A percentile compares a stretch with the other conserved stretches of the same genome.
These are phyloP conservation scores for Triadica sebifera DNA, from an alignment of 345 rosid genomes.

Conservation along the genomic window DNA sequence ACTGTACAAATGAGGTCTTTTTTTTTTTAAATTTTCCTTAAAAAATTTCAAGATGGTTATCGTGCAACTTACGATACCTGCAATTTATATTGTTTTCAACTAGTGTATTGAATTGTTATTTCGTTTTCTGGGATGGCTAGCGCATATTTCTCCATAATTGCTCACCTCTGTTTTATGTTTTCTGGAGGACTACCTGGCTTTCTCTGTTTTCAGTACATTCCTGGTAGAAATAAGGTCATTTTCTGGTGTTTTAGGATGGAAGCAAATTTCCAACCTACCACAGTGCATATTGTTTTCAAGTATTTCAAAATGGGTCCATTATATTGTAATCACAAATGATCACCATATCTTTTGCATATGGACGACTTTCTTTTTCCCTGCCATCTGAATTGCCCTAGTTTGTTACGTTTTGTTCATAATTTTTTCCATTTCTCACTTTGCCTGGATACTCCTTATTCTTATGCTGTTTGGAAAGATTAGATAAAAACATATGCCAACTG, in stretches of 20 bases:
- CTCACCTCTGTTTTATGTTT: too few species aligned
- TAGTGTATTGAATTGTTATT: not conserved
- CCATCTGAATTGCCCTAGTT: not conserved
- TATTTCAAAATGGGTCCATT: not conserved
- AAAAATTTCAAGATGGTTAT: too few species aligned
- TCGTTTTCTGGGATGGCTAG: not conserved
- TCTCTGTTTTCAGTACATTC: not conserved
- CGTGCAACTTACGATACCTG: too few species aligned
- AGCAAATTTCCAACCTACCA: not conserved
- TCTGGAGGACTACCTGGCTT: not conserved
- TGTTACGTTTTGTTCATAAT: not conserved
- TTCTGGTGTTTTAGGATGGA: not conserved
- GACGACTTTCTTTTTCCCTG: not conserved
- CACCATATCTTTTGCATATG: not conserved
- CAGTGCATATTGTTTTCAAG: not conserved
- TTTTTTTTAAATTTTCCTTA: not conserved
- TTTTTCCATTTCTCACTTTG: not conserved
- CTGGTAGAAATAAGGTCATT: not conserved
- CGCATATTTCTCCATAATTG: not conserved
- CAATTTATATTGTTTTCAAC: not conserved
- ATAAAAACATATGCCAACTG: not conserved
- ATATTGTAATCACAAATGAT: not conserved
- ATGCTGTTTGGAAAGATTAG: not conserved
- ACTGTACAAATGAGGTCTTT: not conserved
- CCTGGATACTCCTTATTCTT: not conserved